Conservation (phyloP, 169 alveolate genomes). For the Eimeria acervulina region DNA sequence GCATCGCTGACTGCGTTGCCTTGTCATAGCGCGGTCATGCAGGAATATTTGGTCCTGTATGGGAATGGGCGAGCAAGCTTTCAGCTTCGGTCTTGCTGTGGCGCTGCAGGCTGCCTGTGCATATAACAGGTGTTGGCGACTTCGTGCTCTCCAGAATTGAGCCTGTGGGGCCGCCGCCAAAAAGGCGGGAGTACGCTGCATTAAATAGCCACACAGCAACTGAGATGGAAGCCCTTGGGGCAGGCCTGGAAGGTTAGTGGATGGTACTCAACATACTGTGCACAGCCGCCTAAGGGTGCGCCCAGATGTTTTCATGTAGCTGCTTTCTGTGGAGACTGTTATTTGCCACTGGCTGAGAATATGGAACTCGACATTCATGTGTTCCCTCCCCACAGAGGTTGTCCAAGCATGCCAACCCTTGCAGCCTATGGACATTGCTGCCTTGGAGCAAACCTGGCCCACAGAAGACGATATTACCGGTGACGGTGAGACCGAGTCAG, state of each 20-base stretch:
- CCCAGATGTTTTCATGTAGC: neutral
- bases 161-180: constrained; percentile 27
- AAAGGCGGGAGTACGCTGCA: constrained; percentile 17
- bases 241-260: neutral
- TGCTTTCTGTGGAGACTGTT: neutral
- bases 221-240: neutral
- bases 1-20: neutral
- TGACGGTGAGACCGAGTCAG: constrained; percentile 23
- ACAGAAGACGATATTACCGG: constrained; percentile 81
- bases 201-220: neutral
- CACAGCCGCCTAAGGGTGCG: neutral
- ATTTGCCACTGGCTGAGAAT: neutral
- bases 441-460: constrained; percentile 87
- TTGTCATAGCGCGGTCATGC: neutral
- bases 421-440: constrained; percentile 84
- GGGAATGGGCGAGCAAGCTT: neutral
- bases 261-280: neutral
- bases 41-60: neutral
- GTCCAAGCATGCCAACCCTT: constrained; percentile 71
- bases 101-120: constrained; percentile 79
- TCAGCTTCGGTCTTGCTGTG: neutral
- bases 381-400: constrained; percentile 41
- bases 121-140: constrained; percentile 85
- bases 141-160: constrained; percentile 78
- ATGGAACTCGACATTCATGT: neutral